These are phyloP conservation scores for Xerophyta viscosa DNA, from an alignment of 106 monocot genomes.

Conservation along the genomic window DNA sequence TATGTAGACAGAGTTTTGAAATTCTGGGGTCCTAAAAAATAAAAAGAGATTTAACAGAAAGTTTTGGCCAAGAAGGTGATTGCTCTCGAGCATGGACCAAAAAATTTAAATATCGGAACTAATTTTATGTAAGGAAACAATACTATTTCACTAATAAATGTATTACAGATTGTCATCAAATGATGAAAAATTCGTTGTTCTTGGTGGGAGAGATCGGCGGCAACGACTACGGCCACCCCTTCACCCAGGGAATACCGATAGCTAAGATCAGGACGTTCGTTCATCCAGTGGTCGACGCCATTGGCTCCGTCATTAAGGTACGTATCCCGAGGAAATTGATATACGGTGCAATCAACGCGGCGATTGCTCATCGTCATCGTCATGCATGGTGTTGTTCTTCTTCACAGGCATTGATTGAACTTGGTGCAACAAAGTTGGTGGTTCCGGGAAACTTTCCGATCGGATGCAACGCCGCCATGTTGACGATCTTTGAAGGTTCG, in stretches of 20 bases:
- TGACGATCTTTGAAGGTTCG: constrained; percentile 1
- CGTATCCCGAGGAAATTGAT: neutral
- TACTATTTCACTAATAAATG: no score
- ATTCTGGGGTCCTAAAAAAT: no score
- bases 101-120: no score
- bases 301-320: constrained; percentile 17
- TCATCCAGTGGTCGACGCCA: constrained; percentile 22
- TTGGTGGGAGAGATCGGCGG: constrained; percentile 52
- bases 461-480: constrained; percentile 16
- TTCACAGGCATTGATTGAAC: constrained; percentile 3
- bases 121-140: no score
- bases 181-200: constrained; percentile 22
- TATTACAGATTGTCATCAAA: constrained; percentile 3
- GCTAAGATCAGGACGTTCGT: constrained; percentile 22
- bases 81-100: no score
- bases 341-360: neutral
- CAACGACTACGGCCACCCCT: constrained; percentile 34
- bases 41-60: no score
- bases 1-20: no score
- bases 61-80: no score
- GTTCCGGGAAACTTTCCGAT: constrained; percentile 31
- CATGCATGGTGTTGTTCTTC: neutral
- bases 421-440: constrained; percentile 23
- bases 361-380: no score
- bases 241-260: constrained; percentile 13